Evolutionary conservation across 176 grass and related monocot species (phyloP).

Genomic region (Lolium multiflorum): DNA sequence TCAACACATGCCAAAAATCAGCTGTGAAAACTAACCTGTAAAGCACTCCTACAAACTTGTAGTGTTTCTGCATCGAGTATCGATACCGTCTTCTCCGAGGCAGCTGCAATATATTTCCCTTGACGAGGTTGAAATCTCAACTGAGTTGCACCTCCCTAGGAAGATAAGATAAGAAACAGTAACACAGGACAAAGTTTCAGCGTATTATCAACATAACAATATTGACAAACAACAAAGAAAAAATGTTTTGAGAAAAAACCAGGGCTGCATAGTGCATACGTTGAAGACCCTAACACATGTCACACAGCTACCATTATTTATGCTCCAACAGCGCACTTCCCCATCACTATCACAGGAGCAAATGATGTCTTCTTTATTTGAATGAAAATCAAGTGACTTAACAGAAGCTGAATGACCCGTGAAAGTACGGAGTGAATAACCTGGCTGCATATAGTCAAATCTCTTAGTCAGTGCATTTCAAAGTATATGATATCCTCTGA

Average conservation of each 20-base stretch:
- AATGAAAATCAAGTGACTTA: constrained; percentile 95
- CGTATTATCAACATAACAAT: neutral
- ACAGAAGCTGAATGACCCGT: constrained; percentile 92
- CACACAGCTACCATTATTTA: constrained; percentile 91
- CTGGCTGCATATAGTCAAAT: constrained; percentile 56
- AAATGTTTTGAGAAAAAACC: neutral
- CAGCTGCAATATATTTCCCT: constrained; percentile 70
- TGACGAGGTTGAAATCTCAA: constrained; percentile 69
- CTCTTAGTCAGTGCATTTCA: constrained; percentile 10
- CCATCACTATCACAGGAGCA: constrained; percentile 93
- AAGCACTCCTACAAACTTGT: constrained; percentile 33
- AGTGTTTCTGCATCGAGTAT: constrained; percentile 71
- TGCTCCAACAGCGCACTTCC: constrained; percentile 95
- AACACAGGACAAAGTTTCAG: neutral
- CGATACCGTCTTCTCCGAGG: constrained; percentile 57
- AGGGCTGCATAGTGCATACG: constrained; percentile 55
- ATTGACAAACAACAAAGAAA: constrained; percentile 1
- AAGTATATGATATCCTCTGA: constrained; percentile 20
- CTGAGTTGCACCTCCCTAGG: constrained; percentile 66
- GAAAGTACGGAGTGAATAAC: constrained; percentile 96
- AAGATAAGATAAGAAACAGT: neutral
- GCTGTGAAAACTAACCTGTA: neutral
- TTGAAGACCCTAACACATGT: constrained; percentile 71
- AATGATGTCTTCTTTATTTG: constrained; percentile 96
- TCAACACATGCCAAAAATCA: constrained; percentile 6